Conservation (phyloP, 805 yeast genomes). For the Spathaspora hagerdaliae region DNA sequence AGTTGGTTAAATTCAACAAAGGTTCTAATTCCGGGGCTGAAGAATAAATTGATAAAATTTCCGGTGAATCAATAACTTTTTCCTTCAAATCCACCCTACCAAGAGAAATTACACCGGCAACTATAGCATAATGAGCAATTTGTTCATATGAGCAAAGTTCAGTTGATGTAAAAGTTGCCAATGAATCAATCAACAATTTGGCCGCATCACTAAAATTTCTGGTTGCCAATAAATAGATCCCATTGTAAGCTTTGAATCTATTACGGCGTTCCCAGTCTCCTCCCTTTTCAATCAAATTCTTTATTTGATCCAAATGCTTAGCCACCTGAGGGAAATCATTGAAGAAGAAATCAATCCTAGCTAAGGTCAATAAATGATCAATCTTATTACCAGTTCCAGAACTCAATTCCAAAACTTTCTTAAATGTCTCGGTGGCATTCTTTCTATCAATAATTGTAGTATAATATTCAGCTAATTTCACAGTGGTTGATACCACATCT, state of each 20-base stretch:
- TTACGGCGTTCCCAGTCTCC: constrained; percentile 99
- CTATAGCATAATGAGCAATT: constrained; percentile 81
- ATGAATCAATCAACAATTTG: constrained; percentile 76
- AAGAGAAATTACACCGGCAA: constrained; percentile 81
- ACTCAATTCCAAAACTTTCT: constrained; percentile 71
- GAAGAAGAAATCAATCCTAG: constrained; percentile 86
- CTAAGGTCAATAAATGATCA: constrained; percentile 75
- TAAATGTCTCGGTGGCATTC: constrained; percentile 63
- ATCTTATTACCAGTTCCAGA: constrained; percentile 89
- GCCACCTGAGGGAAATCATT: constrained; percentile 69
- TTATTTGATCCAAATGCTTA: constrained; percentile 69
- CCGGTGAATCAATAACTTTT: constrained; percentile 91
- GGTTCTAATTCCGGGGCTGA: constrained; percentile 72
- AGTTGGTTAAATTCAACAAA: constrained; percentile 74
- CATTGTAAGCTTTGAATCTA: constrained; percentile 86
- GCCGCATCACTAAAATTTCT: constrained; percentile 87
- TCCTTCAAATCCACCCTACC: constrained; percentile 80
- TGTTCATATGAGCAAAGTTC: constrained; percentile 87
- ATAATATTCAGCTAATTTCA: constrained; percentile 82
- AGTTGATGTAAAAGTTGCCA: constrained; percentile 92
- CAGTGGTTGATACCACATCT: constrained; percentile 73
- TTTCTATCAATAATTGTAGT: constrained; percentile 77
- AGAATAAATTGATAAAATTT: constrained; percentile 75
- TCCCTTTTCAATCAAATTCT: constrained; percentile 82
- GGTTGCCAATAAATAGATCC: constrained; percentile 77